A percentile compares a stretch with the other conserved stretches of the same genome.
Conservation (phyloP, 495 filamentous ascomycete genomes). For the Chaetomium cochliodes region DNA sequence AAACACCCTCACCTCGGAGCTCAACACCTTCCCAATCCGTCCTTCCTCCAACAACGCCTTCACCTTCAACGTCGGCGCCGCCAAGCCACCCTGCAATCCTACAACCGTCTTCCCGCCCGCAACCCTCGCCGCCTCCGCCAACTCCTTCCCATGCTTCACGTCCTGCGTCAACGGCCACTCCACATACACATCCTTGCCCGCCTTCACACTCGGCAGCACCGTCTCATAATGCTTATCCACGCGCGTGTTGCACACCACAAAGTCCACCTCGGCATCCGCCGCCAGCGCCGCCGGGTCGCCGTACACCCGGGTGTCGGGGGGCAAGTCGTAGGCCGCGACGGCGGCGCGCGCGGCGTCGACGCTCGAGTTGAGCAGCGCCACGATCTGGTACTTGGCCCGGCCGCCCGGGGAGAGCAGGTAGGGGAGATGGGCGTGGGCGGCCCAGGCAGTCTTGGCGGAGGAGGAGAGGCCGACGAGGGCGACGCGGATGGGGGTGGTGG, state of each 20-base stretch:
- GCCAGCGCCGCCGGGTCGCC: constrained; percentile 50
- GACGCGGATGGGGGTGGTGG: constrained; percentile 48
- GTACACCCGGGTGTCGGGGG: constrained; percentile 49
- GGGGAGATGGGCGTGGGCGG: constrained; percentile 55
- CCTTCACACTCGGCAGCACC: constrained; percentile 44
- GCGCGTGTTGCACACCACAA: constrained; percentile 56
- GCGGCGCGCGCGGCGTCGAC: constrained; percentile 49
- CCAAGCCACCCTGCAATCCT: constrained; percentile 51
- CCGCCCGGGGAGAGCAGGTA: constrained; percentile 48
- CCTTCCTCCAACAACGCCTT: constrained; percentile 48
- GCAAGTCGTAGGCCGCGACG: constrained; percentile 47
- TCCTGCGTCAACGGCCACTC: constrained; percentile 58
- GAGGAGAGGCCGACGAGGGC: constrained; percentile 60
- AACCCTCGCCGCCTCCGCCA: constrained; percentile 42
- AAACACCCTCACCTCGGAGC: constrained; percentile 47
- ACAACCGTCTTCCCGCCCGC: constrained; percentile 48
- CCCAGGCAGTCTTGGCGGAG: constrained; percentile 50
- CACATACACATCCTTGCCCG: constrained; percentile 58
- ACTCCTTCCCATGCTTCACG: constrained; percentile 39
- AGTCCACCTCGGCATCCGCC: constrained; percentile 51
- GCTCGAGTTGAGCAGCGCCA: constrained; percentile 60
- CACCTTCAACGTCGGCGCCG: constrained; percentile 46
- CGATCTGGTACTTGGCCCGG: constrained; percentile 51
- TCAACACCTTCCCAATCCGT: constrained; percentile 55
- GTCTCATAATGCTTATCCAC: constrained; percentile 53